phyloP scores from a whole-genome alignment of 2,329 filamentous ascomycete species.

The Colletotrichum incanum region DNA sequence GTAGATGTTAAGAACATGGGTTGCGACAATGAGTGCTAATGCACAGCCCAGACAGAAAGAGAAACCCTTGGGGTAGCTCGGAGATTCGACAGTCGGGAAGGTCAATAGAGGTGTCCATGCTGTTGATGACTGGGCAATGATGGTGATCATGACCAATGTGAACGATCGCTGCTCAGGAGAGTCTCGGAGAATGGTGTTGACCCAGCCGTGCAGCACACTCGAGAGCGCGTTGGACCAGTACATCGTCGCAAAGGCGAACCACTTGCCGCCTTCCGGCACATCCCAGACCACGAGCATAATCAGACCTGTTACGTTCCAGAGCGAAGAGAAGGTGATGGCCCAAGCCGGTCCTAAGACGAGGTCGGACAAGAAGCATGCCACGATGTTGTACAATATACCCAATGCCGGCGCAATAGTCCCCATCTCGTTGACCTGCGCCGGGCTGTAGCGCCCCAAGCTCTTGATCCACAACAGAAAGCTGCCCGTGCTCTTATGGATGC shows the following conservation, averaged over 20 bases:
- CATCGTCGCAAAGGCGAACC: slow-evolving; percentile 65
- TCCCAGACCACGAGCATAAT: slow-evolving; percentile 68
- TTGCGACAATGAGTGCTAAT: slow-evolving; percentile 34
- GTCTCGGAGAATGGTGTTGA: slow-evolving; percentile 38
- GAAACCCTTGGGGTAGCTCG: slow-evolving; percentile 61
- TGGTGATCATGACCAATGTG: slow-evolving; percentile 39
- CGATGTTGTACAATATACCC: slow-evolving; percentile 35
- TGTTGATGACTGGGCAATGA: slow-evolving; percentile 68
- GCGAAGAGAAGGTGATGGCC: slow-evolving; percentile 48
- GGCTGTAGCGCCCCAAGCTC: slow-evolving; percentile 58
- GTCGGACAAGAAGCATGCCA: slow-evolving; percentile 38
- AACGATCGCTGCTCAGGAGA: slow-evolving; percentile 38
- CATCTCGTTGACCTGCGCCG: slow-evolving; percentile 68
- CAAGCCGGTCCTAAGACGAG: slow-evolving; percentile 48
- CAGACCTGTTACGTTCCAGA: slow-evolving; percentile 32
- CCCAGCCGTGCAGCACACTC: slow-evolving; percentile 40
- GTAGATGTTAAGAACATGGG: slow-evolving; percentile 39
- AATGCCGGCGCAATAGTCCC: slow-evolving; percentile 40
- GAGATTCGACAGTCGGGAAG: slow-evolving; percentile 63
- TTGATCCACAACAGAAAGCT: slow-evolving; percentile 59
- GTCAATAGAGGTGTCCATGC: slow-evolving; percentile 70
- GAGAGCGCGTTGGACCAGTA: slow-evolving; percentile 38
- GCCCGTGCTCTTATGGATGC: slow-evolving; percentile 56
- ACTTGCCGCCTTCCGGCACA: slow-evolving; percentile 68
- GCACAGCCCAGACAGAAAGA: slow-evolving; percentile 53